phyloP scores from a whole-genome alignment of 148 eudicot species.

The Fagopyrum esculentum region DNA sequence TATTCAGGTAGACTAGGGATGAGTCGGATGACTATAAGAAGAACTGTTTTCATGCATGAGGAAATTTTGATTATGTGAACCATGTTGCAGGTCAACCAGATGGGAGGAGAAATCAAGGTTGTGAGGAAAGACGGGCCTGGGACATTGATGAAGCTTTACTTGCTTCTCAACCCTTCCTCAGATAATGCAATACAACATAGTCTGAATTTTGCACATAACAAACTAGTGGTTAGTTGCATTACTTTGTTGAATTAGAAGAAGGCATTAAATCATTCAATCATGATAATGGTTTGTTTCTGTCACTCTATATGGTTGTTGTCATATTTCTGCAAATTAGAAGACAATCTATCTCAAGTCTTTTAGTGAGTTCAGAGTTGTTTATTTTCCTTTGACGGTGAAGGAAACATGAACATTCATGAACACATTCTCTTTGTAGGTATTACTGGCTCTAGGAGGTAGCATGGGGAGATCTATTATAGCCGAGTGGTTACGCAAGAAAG shows the following conservation, averaged over 20 bases:
- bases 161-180: constrained; percentile 54
- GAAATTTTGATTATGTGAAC: constrained; percentile 2
- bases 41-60: background rate
- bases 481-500: constrained; percentile 59
- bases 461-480: constrained; percentile 58
- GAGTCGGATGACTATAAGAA: background rate
- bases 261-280: background rate
- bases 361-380: background rate
- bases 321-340: background rate
- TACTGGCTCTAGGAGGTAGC: constrained; percentile 70
- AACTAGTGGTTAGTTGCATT: constrained; percentile 41
- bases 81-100: constrained; percentile 65
- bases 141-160: constrained; percentile 60
- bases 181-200: constrained; percentile 32
- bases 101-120: constrained; percentile 96
- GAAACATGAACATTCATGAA: background rate
- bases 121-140: constrained; percentile 80
- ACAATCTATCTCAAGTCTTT: background rate
- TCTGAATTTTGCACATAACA: constrained; percentile 41
- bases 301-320: background rate
- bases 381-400: background rate
- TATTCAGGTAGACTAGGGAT: background rate
- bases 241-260: background rate
- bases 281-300: background rate
- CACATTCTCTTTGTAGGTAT: constrained; percentile 39